These are phyloP conservation scores for Talaromyces rugulosus DNA, from an alignment of 2,329 filamentous ascomycete genomes.

Conservation along the genomic window DNA sequence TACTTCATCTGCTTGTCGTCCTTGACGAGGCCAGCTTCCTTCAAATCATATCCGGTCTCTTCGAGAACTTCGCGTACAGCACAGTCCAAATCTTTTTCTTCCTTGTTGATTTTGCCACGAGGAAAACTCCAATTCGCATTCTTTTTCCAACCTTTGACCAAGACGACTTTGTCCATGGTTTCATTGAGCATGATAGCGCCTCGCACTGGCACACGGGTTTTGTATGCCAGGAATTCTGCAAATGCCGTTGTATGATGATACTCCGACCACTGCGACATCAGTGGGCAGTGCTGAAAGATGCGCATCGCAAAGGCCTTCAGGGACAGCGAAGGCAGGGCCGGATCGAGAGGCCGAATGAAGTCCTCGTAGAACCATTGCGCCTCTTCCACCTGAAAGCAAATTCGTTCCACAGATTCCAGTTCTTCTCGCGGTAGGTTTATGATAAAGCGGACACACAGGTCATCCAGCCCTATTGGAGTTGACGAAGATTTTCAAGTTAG, in stretches of 20 bases:
- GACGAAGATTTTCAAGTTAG: slow-evolving; percentile 19
- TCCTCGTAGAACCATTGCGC: slow-evolving; percentile 99
- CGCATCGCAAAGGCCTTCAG: slow-evolving; percentile 80
- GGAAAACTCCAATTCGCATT: slow-evolving; percentile 95
- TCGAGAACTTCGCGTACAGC: slow-evolving; percentile 93
- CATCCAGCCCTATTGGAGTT: slow-evolving; percentile 72
- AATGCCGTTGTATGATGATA: slow-evolving; percentile 79
- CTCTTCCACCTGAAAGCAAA: slow-evolving; percentile 98
- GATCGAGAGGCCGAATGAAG: slow-evolving; percentile 88
- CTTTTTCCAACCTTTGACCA: slow-evolving; percentile 98
- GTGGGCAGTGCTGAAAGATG: slow-evolving; percentile 90
- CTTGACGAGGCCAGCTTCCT: slow-evolving; percentile 69
- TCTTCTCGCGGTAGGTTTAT: slow-evolving; percentile 94
- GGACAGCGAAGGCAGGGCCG: slow-evolving; percentile 76
- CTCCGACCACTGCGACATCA: slow-evolving; percentile 75
- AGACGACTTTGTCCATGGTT: slow-evolving; percentile 86
- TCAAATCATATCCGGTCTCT: slow-evolving; percentile 87
- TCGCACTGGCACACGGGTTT: slow-evolving; percentile 86
- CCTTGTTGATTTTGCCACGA: slow-evolving; percentile 95
- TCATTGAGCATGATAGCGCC: slow-evolving; percentile 91
- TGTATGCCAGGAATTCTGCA: slow-evolving; percentile 89
- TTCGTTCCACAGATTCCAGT: slow-evolving; percentile 80
- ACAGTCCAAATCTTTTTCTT: slow-evolving; percentile 89
- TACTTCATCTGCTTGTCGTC: slow-evolving; percentile 69
- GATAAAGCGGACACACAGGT: slow-evolving; percentile 95